phyloP scores from a whole-genome alignment of 2,329 filamentous ascomycete genomes.

The Tolypocladium endophyticum region DNA sequence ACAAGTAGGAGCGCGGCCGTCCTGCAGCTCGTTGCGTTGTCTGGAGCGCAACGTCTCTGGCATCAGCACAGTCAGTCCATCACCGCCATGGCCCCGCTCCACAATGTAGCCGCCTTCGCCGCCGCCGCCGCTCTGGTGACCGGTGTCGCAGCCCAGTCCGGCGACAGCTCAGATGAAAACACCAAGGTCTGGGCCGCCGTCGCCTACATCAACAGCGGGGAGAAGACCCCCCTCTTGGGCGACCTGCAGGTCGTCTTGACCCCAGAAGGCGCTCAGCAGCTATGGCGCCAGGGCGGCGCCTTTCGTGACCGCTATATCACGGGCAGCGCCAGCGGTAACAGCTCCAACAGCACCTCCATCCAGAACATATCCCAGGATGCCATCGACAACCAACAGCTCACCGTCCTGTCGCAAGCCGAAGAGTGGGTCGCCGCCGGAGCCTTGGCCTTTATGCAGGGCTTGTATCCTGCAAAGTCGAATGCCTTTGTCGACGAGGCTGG shows the following conservation, averaged over 20 bases:
- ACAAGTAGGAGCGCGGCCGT: not conserved
- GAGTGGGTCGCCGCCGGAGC: constrained; percentile 54
- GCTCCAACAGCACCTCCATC: constrained; percentile 21
- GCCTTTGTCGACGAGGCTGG: constrained; percentile 17
- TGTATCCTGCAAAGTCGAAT: constrained; percentile 61
- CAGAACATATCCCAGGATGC: constrained; percentile 27
- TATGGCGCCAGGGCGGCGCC: constrained; percentile 34
- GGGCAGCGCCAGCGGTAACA: constrained; percentile 9
- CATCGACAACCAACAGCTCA: constrained; percentile 39
- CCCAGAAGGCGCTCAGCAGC: constrained; percentile 42
- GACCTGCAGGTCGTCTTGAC: constrained; percentile 28
- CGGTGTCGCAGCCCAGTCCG: constrained; percentile 17
- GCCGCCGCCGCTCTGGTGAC: constrained; percentile 10
- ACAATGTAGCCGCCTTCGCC: constrained; percentile 4
- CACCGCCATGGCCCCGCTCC: constrained; percentile 9
- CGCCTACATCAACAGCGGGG: constrained; percentile 40
- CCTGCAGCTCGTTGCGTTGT: not conserved
- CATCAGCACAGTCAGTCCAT: not conserved
- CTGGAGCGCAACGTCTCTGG: not conserved
- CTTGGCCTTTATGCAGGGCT: constrained; percentile 68
- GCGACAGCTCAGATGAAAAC: constrained; percentile 12
- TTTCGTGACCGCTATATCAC: constrained; percentile 39
- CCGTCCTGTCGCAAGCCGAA: constrained; percentile 28
- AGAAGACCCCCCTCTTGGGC: constrained; percentile 34
- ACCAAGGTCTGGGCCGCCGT: constrained; percentile 39